Percentiles rank a stretch among this genome's conserved stretches.
phyloP scores from a whole-genome alignment of 345 rosid species.

The Populus euphratica region DNA sequence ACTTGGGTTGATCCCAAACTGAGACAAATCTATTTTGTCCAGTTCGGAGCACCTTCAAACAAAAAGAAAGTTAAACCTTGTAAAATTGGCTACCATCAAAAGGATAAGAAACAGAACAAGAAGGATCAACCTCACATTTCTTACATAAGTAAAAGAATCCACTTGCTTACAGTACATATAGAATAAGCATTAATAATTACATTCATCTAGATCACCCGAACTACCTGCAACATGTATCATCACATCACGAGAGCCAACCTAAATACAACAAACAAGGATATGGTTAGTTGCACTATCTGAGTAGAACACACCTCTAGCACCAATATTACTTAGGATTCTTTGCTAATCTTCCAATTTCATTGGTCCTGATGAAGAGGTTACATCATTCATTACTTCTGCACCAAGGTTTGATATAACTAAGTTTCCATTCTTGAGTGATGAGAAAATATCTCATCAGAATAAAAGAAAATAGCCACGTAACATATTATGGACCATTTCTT shows the following conservation, averaged over 20 bases:
- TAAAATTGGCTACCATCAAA: not conserved
- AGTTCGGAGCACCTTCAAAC: conserved; percentile 74
- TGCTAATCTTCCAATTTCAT: conserved; percentile 83
- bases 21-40: conserved; percentile 92
- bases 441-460: no score
- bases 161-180: conserved; percentile 45
- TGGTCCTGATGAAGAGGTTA: conserved; percentile 78
- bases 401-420: conserved; percentile 55
- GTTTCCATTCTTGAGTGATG: conserved; percentile 40
- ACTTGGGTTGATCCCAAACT: conserved; percentile 87
- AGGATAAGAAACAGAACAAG: conserved; percentile 6
- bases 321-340: conserved; percentile 85
- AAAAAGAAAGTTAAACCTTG: conserved; percentile 2
- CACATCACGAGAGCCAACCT: conserved; percentile 13
- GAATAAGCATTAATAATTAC: no score
- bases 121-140: conserved; percentile 22
- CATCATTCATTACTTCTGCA: conserved; percentile 65
- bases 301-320: conserved; percentile 50
- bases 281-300: not conserved
- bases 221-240: conserved; percentile 42
- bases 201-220: conserved; percentile 28
- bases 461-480: no score
- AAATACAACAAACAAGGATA: conserved; percentile 1
- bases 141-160: conserved; percentile 89
- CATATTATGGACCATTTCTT: no score